Percentiles rank a stretch among this genome's conserved stretches.
Evolutionary conservation across 1,139 yeast species (phyloP).

Genomic region (Pichia sp.): DNA sequence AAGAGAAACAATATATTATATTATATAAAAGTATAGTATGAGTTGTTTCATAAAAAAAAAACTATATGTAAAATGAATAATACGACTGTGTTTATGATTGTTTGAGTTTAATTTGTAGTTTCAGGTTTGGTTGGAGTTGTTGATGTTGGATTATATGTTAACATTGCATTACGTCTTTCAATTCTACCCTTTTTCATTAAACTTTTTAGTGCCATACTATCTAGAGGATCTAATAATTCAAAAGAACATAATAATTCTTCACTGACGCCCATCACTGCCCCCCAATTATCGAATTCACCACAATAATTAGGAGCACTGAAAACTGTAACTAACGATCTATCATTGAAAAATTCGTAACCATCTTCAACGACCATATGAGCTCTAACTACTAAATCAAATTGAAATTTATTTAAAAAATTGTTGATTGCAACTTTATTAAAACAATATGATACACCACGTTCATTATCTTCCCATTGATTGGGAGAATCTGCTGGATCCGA

Average conservation of each 20-base stretch:
- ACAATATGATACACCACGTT: conserved; percentile 95
- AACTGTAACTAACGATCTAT: conserved; percentile 86
- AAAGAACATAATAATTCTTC: conserved; percentile 89
- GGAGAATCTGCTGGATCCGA: conserved; percentile 68
- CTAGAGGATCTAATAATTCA: conserved; percentile 89
- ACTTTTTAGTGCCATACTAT: conserved; percentile 85
- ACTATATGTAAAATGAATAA: not conserved
- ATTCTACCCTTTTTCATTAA: conserved; percentile 84
- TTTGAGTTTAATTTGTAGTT: not conserved
- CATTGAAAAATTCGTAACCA: conserved; percentile 95
- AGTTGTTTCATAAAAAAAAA: no score
- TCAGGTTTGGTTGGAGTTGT: not conserved
- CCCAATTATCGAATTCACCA: conserved; percentile 99
- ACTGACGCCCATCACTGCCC: conserved; percentile 95
- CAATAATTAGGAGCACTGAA: conserved; percentile 97
- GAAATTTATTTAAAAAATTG: conserved; percentile 79
- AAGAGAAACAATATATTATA: no score
- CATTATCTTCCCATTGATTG: conserved; percentile 98
- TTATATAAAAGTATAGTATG: no score
- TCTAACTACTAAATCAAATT: conserved; percentile 89
- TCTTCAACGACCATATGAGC: conserved; percentile 99
- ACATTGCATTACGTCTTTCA: conserved; percentile 57
- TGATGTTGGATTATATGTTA: conserved; percentile 19
- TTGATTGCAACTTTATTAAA: conserved; percentile 89
- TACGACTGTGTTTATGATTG: not conserved